These are phyloP conservation scores for Naganishia vishniacii DNA, from an alignment of 768 basidiomycete genomes.

Conservation along the genomic window DNA sequence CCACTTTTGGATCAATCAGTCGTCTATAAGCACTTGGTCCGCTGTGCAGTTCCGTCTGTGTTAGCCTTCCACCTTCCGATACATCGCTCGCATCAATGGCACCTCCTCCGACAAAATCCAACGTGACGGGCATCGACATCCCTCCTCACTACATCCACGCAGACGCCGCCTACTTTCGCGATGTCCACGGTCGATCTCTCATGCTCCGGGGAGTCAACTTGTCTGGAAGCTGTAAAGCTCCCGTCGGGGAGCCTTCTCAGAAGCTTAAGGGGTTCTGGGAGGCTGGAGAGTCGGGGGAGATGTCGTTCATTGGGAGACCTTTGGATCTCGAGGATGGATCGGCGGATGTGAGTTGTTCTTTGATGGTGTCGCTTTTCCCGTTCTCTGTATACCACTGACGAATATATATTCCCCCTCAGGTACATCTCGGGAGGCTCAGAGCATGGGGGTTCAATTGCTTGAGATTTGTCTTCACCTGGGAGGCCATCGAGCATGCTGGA, in stretches of 20 bases:
- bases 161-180: slow-evolving; percentile 42
- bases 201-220: slow-evolving; percentile 92
- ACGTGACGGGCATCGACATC: slow-evolving; percentile 43
- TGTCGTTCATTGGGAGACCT: slow-evolving; percentile 68
- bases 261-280: slow-evolving; percentile 76
- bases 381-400: not conserved
- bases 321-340: slow-evolving; percentile 67
- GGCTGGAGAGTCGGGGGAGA: slow-evolving; percentile 58
- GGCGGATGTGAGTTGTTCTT: slow-evolving; percentile 43
- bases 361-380: not conserved
- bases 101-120: slow-evolving; percentile 38
- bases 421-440: slow-evolving; percentile 73
- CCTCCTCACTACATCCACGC: slow-evolving; percentile 46
- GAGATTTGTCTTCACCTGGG: slow-evolving; percentile 83
- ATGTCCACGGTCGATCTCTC: slow-evolving; percentile 52
- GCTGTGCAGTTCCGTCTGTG: too few relatives aligned
- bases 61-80: not conserved
- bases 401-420: slow-evolving; percentile 56
- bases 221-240: slow-evolving; percentile 79
- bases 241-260: slow-evolving; percentile 64
- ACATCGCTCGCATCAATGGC: slow-evolving; percentile 4
- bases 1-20: too few relatives aligned
- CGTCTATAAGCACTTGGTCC: too few relatives aligned
- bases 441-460: slow-evolving; percentile 93
- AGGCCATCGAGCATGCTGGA: slow-evolving; percentile 84